Conservation (phyloP, 208 protist genomes). For the Trypanosoma lewisi region DNA sequence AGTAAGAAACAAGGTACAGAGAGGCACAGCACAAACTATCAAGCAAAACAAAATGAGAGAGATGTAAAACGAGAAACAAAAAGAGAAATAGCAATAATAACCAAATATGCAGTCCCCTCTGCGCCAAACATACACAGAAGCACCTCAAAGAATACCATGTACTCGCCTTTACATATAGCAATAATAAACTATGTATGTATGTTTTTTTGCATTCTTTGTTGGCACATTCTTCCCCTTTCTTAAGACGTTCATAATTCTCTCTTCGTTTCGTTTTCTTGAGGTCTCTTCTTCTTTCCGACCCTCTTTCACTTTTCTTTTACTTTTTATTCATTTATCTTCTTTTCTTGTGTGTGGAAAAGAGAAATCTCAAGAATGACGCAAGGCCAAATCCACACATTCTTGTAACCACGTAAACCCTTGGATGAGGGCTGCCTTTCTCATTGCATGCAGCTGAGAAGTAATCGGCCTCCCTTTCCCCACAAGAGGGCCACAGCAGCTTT, state of each 20-base stretch:
- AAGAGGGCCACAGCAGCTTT: constrained; percentile 79
- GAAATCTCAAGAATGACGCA: constrained; percentile 36
- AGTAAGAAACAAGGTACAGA: background rate
- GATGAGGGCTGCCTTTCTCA: constrained; percentile 60
- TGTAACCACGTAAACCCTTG: constrained; percentile 69
- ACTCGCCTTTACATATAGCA: too few species aligned
- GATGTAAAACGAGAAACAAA: background rate
- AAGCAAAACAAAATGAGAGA: background rate
- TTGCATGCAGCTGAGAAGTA: constrained; percentile 44
- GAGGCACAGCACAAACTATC: background rate
- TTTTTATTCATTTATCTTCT: constrained; percentile 8
- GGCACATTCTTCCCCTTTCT: background rate
- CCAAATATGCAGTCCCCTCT: too few species aligned
- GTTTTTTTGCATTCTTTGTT: background rate
- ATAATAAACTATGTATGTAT: too few species aligned
- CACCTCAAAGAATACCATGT: too few species aligned
- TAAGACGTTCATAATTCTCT: background rate
- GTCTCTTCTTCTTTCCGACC: background rate
- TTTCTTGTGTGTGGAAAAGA: background rate
- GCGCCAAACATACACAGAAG: too few species aligned
- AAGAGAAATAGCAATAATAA: background rate
- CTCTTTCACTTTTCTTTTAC: constrained; percentile 3
- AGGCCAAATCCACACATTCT: constrained; percentile 61
- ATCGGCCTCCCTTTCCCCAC: constrained; percentile 58
- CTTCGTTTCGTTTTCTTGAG: background rate